Percentiles rank a stretch among this genome's conserved stretches.
Conservation (phyloP, 441 rosid genomes). For the Theobroma grandiflorum region DNA sequence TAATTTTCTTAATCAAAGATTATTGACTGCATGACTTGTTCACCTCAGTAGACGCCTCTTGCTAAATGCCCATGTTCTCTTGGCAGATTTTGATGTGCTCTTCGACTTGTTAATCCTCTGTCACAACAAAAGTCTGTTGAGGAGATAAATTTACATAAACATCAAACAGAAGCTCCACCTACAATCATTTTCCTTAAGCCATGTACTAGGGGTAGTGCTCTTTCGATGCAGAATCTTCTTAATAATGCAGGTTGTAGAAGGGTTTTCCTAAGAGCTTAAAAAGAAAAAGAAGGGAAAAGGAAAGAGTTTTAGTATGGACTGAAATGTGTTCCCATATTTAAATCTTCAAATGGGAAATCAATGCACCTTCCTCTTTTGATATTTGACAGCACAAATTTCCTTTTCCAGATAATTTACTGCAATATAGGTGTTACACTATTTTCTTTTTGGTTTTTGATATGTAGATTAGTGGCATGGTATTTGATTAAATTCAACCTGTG, state of each 20-base stretch:
- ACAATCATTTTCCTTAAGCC: neutral
- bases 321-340: neutral
- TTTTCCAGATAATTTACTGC: neutral
- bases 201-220: neutral
- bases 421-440: neutral
- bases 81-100: neutral
- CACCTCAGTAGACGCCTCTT: neutral
- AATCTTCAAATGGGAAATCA: neutral
- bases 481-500: too few relatives aligned
- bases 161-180: neutral
- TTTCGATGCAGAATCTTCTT: neutral
- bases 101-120: neutral
- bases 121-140: neutral
- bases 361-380: too few relatives aligned
- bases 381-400: too few relatives aligned
- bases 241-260: neutral
- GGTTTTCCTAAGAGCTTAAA: neutral
- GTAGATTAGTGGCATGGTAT: too few relatives aligned
- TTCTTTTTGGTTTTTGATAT: too few relatives aligned
- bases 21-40: neutral
- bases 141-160: neutral
- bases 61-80: neutral
- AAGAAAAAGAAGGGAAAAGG: neutral
- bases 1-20: neutral
- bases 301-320: neutral